Evolutionary conservation across 441 rosid genomes (phyloP).

Genomic region (Adansonia madagascariensis): DNA sequence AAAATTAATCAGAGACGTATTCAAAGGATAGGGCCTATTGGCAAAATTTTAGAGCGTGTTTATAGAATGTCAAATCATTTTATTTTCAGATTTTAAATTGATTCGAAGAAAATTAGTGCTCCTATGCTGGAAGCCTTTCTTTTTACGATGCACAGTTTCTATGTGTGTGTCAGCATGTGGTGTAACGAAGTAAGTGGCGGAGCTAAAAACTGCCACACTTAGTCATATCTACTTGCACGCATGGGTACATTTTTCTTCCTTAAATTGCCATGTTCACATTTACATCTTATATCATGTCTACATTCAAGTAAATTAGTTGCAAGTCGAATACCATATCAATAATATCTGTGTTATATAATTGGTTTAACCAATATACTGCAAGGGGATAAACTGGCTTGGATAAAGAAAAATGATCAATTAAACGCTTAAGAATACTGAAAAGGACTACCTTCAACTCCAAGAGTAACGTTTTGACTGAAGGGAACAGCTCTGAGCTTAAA

Average conservation of each 20-base stretch:
- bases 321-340: not conserved
- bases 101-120: not conserved
- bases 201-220: not conserved
- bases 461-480: slow-evolving; percentile 89
- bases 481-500: slow-evolving; percentile 82
- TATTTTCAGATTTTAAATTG: not conserved
- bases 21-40: not conserved
- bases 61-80: not conserved
- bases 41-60: not conserved
- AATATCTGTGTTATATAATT: not conserved
- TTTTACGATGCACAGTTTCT: not conserved
- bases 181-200: not conserved
- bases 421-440: slow-evolving; percentile 16
- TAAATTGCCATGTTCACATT: not conserved
- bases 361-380: not conserved
- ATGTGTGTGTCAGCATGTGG: not conserved
- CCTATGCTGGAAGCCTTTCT: not conserved
- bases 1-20: not conserved
- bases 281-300: not conserved
- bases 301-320: not conserved
- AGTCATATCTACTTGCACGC: not conserved
- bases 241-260: slow-evolving; percentile 3
- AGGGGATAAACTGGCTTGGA: slow-evolving; percentile 1
- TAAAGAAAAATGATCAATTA: not conserved
- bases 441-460: slow-evolving; percentile 85